Evolutionary conservation across 1,284 basidiomycete species (phyloP), one percentile per base, ranked within the genome.

Genomic region (Naganishia albida): DNA sequence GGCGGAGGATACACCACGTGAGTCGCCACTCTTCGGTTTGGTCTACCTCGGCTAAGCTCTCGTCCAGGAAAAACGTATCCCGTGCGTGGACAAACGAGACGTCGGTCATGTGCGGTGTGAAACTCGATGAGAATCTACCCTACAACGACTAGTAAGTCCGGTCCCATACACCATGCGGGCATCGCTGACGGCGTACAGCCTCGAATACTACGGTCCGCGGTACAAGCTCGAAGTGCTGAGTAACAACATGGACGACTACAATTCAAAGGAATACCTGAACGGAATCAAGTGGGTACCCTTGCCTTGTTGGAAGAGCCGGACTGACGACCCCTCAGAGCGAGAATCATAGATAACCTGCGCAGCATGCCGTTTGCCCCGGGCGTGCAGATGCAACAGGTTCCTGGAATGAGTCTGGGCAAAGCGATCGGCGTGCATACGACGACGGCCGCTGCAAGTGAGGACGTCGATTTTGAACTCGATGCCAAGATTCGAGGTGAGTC

Each of bases 11-110:
- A 99, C 77, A 99, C 95, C 0, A 78, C 75, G 76, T 77, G 60
- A 71, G 74, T 72, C 6, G 43, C 1, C 2, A 18, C 43, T 34
- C 38, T 30, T 18, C 20, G 23, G 7, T 23, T 15, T 55, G 7
- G 23, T 6, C 0, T 23, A 20, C 18, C 1, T 42, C 18, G 1
- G 15, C 42, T 20, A 10, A n/a, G n/a, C 23, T 12, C n/a, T 25
- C 1, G 30, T 49, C 18, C 59, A 77, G 74, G 30, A 92, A 92
- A 78, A 99, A 99, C 75, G 94, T 98, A 7, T 91, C 92, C 0
- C 83, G 93, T 43, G 88, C 90, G 13, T 99, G 95, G 95, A 89
- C 93, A 23, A 97, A 91, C 80, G 96, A 99, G 78, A 99, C 96
- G 0, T 94, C 93, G 0, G 89, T 95, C 73, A 90, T 93, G 39